These are phyloP conservation scores for Neolentinus lepideus DNA, from an alignment of 1,284 basidiomycete species.

Conservation along the genomic window DNA sequence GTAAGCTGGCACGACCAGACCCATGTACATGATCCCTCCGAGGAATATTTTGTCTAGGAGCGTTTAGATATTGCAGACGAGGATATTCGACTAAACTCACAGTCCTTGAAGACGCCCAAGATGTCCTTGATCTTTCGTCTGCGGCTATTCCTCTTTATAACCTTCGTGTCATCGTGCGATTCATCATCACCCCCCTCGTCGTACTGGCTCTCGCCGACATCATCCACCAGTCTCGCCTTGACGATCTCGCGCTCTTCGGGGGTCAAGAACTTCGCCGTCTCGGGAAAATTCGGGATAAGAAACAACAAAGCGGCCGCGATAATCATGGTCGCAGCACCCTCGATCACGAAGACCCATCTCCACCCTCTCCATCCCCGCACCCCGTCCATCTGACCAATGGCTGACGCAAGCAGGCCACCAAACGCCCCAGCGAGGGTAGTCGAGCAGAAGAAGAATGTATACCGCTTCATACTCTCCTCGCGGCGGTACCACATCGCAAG, in stretches of 20 bases:
- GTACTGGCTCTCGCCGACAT: slow-evolving; percentile 18
- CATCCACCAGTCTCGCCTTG: slow-evolving; percentile 20
- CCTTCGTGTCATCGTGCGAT: slow-evolving; percentile 11
- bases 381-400: slow-evolving; percentile 28
- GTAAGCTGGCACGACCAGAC: slow-evolving; percentile 23
- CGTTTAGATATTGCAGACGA: neutral
- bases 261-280: slow-evolving; percentile 20
- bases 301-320: slow-evolving; percentile 24
- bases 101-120: slow-evolving; percentile 12
- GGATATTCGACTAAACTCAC: slow-evolving; percentile 8
- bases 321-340: slow-evolving; percentile 28
- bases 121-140: neutral
- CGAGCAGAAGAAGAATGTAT: slow-evolving; percentile 29
- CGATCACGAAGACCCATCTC: slow-evolving; percentile 35
- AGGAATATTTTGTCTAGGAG: slow-evolving; percentile 21
- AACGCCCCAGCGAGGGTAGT: slow-evolving; percentile 25
- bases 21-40: slow-evolving; percentile 25
- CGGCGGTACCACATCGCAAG: slow-evolving; percentile 30
- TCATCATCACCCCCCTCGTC: slow-evolving; percentile 5
- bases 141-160: neutral
- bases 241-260: slow-evolving; percentile 23
- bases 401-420: slow-evolving; percentile 26
- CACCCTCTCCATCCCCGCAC: slow-evolving; percentile 22
- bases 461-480: slow-evolving; percentile 28
- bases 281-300: slow-evolving; percentile 23